A percentile compares a stretch with the other conserved stretches of the same genome.
These are phyloP conservation scores for Daedaleopsis nitida DNA, from an alignment of 768 basidiomycete genomes.

Conservation along the genomic window DNA sequence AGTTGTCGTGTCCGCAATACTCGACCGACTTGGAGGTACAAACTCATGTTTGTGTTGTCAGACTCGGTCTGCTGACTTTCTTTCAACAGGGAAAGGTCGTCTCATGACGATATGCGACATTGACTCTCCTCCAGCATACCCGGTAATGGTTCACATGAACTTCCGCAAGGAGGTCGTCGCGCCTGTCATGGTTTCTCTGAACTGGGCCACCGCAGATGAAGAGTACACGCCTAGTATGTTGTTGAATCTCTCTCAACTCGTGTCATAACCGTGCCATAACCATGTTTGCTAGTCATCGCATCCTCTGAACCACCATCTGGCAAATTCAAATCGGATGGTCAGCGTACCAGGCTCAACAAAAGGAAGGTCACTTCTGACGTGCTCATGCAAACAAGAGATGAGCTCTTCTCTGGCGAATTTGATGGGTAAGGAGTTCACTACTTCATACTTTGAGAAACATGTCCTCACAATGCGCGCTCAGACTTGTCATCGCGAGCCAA, in stretches of 20 bases:
- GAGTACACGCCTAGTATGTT: slow-evolving; percentile 66
- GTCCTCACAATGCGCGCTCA: slow-evolving; percentile 31
- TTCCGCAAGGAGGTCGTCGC: slow-evolving; percentile 58
- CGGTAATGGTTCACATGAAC: slow-evolving; percentile 84
- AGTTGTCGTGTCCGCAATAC: slow-evolving; percentile 76
- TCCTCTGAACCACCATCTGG: slow-evolving; percentile 60
- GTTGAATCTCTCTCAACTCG: not conserved
- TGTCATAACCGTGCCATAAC: slow-evolving; percentile 3
- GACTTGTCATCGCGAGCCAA: slow-evolving; percentile 78
- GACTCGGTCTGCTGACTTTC: too few relatives aligned
- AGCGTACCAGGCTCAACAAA: slow-evolving; percentile 71
- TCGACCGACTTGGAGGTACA: slow-evolving; percentile 85
- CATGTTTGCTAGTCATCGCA: slow-evolving; percentile 48
- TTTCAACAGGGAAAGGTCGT: slow-evolving; percentile 65
- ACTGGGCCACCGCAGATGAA: slow-evolving; percentile 89
- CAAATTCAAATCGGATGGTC: slow-evolving; percentile 69
- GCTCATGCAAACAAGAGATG: slow-evolving; percentile 67
- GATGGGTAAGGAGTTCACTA: slow-evolving; percentile 62
- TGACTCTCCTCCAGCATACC: slow-evolving; percentile 92
- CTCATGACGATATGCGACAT: slow-evolving; percentile 85
- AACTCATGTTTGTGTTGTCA: too few relatives aligned
- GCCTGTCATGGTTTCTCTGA: slow-evolving; percentile 64
- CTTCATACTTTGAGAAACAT: not conserved
- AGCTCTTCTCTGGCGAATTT: slow-evolving; percentile 85
- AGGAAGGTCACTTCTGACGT: slow-evolving; percentile 70